These are phyloP conservation scores for Pythium brachiatum DNA, from an alignment of 352 stramenopile species.

Conservation along the genomic window DNA sequence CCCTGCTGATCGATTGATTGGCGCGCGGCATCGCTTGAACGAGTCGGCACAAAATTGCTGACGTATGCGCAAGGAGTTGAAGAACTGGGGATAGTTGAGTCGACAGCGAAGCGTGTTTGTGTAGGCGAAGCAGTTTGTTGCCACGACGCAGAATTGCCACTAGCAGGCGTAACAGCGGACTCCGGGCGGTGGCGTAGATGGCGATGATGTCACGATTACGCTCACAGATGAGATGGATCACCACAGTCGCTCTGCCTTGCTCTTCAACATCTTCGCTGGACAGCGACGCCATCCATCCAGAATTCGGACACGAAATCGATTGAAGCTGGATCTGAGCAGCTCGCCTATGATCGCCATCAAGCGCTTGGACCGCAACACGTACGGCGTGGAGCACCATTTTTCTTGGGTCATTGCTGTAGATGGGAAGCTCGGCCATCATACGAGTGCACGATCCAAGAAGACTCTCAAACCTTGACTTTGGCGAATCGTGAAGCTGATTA, in stretches of 20 bases:
- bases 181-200: neutral
- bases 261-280: neutral
- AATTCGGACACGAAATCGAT: neutral
- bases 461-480: neutral
- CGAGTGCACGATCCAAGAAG: neutral
- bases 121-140: neutral
- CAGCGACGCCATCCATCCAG: neutral
- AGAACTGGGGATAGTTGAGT: neutral
- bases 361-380: neutral
- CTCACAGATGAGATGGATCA: neutral
- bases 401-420: neutral
- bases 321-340: neutral
- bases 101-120: neutral
- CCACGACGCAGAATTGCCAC: neutral
- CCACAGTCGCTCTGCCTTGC: neutral
- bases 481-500: neutral
- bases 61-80: neutral
- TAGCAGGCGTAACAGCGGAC: neutral
- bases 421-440: neutral
- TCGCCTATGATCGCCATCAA: neutral
- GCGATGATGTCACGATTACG: neutral
- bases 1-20: neutral
- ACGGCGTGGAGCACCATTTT: neutral
- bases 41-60: neutral
- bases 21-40: neutral